Evolutionary conservation across 225 moss, liverwort and hornwort species (phyloP).

Genomic region (Marchantia polymorpha): DNA sequence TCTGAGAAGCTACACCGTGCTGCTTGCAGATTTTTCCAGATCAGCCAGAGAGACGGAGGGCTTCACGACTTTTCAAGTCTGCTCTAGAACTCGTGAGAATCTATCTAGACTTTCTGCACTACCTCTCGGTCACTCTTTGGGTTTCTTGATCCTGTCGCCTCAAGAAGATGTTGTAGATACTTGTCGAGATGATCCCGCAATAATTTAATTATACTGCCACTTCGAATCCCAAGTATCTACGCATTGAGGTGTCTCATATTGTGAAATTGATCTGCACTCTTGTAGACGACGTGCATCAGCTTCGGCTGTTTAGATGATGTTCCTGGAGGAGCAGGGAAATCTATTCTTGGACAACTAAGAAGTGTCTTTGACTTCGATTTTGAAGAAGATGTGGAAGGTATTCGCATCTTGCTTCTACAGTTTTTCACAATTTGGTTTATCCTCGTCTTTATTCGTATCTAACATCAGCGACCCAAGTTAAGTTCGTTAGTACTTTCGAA

Average conservation of each 20-base stretch:
- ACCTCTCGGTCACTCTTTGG: not conserved
- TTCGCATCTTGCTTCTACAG: not conserved
- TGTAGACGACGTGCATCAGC: constrained; percentile 53
- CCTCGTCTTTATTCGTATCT: not conserved
- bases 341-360: constrained; percentile 58
- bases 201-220: not conserved
- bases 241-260: not conserved
- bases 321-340: constrained; percentile 62
- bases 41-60: constrained; percentile 78
- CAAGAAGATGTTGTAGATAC: not conserved
- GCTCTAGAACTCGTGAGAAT: constrained; percentile 64
- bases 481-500: not conserved
- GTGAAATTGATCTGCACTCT: not conserved
- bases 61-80: constrained; percentile 62
- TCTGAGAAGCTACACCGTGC: not conserved
- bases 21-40: constrained; percentile 64
- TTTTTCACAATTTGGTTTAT: not conserved
- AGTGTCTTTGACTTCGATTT: constrained; percentile 89
- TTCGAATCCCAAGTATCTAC: not conserved
- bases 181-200: no score
- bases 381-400: constrained; percentile 71
- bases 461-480: not conserved
- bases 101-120: not conserved
- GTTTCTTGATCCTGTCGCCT: not conserved
- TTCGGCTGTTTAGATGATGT: constrained; percentile 89